Conservation (phyloP, 106 monocot genomes). For the Dendrobium chrysotoxum region DNA sequence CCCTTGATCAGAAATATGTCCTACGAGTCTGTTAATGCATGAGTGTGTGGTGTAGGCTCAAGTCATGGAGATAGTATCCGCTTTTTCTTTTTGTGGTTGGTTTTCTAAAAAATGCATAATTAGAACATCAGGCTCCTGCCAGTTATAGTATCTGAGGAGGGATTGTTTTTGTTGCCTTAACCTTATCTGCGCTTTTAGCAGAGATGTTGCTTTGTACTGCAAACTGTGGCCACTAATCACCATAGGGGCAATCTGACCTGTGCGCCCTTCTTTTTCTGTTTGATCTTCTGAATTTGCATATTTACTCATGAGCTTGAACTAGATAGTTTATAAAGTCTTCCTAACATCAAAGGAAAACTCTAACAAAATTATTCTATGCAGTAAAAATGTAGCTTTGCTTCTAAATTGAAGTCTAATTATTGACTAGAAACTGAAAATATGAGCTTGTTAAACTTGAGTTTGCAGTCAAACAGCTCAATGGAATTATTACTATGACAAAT, state of each 20-base stretch:
- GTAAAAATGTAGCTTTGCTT: background rate
- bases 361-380: background rate
- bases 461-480: background rate
- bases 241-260: background rate
- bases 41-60: background rate
- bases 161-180: background rate
- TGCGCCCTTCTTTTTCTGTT: background rate
- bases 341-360: conserved; percentile 1
- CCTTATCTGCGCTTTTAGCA: background rate
- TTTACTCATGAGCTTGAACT: background rate
- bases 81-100: background rate
- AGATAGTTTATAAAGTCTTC: background rate
- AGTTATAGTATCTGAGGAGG: background rate
- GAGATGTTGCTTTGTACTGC: background rate
- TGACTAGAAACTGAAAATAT: background rate
- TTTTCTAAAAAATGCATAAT: background rate
- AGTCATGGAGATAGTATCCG: background rate
- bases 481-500: background rate
- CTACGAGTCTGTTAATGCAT: background rate
- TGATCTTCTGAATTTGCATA: background rate
- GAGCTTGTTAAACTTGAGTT: background rate
- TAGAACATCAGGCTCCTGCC: background rate
- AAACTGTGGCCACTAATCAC: background rate
- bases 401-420: background rate
- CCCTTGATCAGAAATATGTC: background rate